phyloP scores from a whole-genome alignment of 805 yeast genomes.

The Kodamaea hsintzibuensis region DNA sequence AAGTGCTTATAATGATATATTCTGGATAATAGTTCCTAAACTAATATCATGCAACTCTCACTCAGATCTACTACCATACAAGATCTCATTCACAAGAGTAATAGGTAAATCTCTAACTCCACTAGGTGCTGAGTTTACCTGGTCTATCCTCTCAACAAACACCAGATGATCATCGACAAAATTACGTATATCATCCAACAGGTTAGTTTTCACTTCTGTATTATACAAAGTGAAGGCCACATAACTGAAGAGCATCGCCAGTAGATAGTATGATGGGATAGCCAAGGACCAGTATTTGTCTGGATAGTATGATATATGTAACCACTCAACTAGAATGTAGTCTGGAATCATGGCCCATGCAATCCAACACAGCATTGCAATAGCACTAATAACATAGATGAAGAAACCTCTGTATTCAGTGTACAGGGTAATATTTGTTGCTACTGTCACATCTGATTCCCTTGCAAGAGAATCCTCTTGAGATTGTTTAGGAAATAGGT shows the following conservation, averaged over 20 bases:
- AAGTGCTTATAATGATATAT: too few species aligned
- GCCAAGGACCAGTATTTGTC: slow-evolving; percentile 91
- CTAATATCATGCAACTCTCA: too few species aligned
- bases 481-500: not conserved
- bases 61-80: slow-evolving; percentile 39
- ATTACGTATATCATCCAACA: slow-evolving; percentile 58
- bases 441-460: slow-evolving; percentile 64
- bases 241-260: slow-evolving; percentile 72
- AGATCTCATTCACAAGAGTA: slow-evolving; percentile 61
- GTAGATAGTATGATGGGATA: slow-evolving; percentile 67
- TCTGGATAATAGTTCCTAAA: too few species aligned
- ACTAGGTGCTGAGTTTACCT: slow-evolving; percentile 60
- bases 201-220: slow-evolving; percentile 68
- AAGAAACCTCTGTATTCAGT: slow-evolving; percentile 90
- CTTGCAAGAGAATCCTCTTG: slow-evolving; percentile 55
- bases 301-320: slow-evolving; percentile 74
- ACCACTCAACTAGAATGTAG: slow-evolving; percentile 41
- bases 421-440: slow-evolving; percentile 53
- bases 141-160: slow-evolving; percentile 17
- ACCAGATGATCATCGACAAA: slow-evolving; percentile 67
- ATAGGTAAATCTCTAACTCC: slow-evolving; percentile 89
- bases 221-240: slow-evolving; percentile 70
- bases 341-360: slow-evolving; percentile 79
- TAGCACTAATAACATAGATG: slow-evolving; percentile 65
- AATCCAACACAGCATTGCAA: slow-evolving; percentile 56